Base-by-base conservation (phyloP, 2,329 filamentous ascomycete genomes). In the Anisogramma anomala region DNA sequence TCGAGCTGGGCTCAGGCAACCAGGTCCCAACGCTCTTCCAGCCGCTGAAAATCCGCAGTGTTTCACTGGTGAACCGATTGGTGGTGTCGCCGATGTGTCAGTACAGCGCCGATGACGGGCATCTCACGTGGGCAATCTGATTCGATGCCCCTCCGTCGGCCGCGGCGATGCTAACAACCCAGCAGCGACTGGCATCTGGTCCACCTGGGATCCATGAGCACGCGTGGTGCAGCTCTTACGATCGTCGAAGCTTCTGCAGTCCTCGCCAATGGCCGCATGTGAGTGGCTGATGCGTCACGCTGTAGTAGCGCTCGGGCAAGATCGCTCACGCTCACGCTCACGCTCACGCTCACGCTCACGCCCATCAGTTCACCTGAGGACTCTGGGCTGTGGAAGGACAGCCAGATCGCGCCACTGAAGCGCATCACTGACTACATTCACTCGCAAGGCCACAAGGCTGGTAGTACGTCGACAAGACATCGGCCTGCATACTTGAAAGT, bases 201-300 rank as follows among this genome's bases (percentile, higher is more conserved):
- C 13, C 87, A 94, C 55, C 68, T 89, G 19, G 84, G 86, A 42
- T 79, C 84, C 46, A 87, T 87, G 51, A 72, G 84, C 17, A 69
- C 81, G 44, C 77, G 82, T 42, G 88, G 88, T 10, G 79, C 83
- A 0, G 82, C 76, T 2, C 66, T 94, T 14, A 66, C 81, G 36
- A 74, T 87, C 45, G 68, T 88, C 43, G 88, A 94, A 64, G 85
- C 87, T 19, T 87, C 84, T 1, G 68, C 78, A 23, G 82, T 94
- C 0, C 67, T 74, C 8, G 63, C 84, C 5, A 77, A 88, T 50
- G 87, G 87, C 20, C 75, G 88, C 41, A 94, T 94, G 30, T 32
- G 15, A 32, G 30, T 18, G n/a, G n/a, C n/a, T n/a, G n/a, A n/a
- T n/a, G n/a, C n/a, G n/a, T n/a, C n/a, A n/a, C n/a, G n/a, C n/a